Conservation (phyloP, 140 eudicot genomes). For the Anethum foeniculum region DNA sequence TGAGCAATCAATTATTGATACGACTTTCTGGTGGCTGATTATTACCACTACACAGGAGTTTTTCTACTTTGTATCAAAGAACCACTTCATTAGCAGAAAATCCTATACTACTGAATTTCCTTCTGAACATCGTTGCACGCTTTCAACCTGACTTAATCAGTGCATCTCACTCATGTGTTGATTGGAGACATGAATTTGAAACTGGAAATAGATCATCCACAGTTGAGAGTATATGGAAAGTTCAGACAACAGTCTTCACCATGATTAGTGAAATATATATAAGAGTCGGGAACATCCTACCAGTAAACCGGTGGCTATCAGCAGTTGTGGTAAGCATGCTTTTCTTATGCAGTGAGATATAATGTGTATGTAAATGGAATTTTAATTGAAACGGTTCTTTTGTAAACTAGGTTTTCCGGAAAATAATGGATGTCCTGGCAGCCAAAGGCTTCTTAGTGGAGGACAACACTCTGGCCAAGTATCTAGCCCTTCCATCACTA, state of each 20-base stretch:
- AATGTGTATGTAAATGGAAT: background rate
- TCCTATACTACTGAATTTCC: conserved; percentile 47
- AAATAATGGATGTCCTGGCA: conserved; percentile 57
- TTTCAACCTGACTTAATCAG: conserved; percentile 40
- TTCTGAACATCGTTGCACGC: conserved; percentile 38
- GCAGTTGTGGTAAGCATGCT: conserved; percentile 47
- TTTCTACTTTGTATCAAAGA: conserved; percentile 46
- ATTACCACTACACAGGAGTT: conserved; percentile 38
- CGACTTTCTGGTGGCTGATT: background rate
- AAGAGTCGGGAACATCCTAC: conserved; percentile 55
- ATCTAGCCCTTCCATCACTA: conserved; percentile 12
- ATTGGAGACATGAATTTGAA: conserved; percentile 24
- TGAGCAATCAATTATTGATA: background rate
- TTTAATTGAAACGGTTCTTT: background rate
- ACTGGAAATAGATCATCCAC: conserved; percentile 25
- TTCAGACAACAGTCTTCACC: conserved; percentile 52
- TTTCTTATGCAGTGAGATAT: background rate
- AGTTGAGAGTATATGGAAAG: conserved; percentile 43
- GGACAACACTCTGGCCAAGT: conserved; percentile 65
- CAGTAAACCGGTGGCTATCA: conserved; percentile 56
- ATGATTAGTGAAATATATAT: conserved; percentile 74
- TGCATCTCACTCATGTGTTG: conserved; percentile 23
- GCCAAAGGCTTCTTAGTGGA: conserved; percentile 53
- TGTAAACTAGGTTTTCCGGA: conserved; percentile 52
- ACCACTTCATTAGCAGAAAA: conserved; percentile 43